A percentile compares a stretch with the other conserved stretches of the same genome.
phyloP scores from a whole-genome alignment of 306 rosid species.

The Fragaria vesca region DNA sequence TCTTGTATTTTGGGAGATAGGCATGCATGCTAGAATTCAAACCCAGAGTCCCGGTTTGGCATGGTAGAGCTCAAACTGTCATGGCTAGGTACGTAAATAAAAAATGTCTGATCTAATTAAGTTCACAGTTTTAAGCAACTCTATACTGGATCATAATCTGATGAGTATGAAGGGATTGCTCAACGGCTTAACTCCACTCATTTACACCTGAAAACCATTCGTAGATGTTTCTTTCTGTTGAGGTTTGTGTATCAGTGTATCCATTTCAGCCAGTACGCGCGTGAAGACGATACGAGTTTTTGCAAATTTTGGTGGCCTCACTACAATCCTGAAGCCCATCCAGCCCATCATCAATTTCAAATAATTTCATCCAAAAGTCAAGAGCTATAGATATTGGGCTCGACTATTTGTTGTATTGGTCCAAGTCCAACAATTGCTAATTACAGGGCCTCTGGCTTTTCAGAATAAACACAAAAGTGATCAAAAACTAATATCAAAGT shows the following conservation, averaged over 20 bases:
- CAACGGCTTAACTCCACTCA: neutral
- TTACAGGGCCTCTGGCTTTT: neutral
- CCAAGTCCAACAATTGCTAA: neutral
- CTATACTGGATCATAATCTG: too few species aligned
- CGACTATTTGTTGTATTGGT: neutral
- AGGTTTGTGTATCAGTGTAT: too few species aligned
- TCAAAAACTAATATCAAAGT: too few species aligned
- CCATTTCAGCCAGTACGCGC: too few species aligned
- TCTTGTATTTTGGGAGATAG: neutral
- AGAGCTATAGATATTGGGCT: neutral
- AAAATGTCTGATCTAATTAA: neutral
- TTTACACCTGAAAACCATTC: too few species aligned
- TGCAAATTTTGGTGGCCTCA: neutral
- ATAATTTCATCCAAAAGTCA: neutral
- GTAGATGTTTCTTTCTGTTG: too few species aligned
- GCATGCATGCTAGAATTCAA: neutral
- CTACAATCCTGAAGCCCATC: neutral
- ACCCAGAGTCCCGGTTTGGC: too few species aligned
- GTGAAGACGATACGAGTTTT: too few species aligned
- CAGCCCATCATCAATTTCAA: neutral
- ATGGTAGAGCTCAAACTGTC: too few species aligned
- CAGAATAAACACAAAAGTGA: neutral
- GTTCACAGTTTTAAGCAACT: neutral
- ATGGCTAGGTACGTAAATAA: neutral
- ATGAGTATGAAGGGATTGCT: too few species aligned